Evolutionary conservation across 495 filamentous ascomycete species (phyloP).

Genomic region (Friedmanniomyces endolithicus): DNA sequence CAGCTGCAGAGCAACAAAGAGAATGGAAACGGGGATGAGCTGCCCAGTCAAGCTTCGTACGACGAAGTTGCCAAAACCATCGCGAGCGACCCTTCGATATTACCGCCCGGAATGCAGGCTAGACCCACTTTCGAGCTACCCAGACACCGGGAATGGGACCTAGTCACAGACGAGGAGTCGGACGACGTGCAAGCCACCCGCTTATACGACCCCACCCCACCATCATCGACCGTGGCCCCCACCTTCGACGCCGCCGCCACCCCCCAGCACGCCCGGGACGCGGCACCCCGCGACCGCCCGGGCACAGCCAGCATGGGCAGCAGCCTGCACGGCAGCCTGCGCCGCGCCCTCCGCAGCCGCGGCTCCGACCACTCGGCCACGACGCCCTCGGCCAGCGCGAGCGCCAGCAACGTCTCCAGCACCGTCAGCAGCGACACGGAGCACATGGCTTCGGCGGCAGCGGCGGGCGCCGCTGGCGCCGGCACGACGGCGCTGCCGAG

Average conservation of each 20-base stretch:
- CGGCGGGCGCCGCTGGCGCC: too few relatives aligned
- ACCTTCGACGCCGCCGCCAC: not conserved
- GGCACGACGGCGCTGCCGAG: constrained; percentile 15
- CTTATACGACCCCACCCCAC: constrained; percentile 1
- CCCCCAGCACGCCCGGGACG: not conserved
- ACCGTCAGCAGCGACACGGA: constrained; percentile 19
- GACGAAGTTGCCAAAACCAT: constrained; percentile 6
- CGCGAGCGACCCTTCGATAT: constrained; percentile 8
- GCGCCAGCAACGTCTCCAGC: constrained; percentile 11
- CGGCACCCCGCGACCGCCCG: constrained; percentile 6
- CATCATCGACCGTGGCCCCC: not conserved
- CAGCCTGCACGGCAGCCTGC: constrained; percentile 7
- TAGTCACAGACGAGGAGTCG: constrained; percentile 3
- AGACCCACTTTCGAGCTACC: not conserved
- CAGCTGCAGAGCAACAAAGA: constrained; percentile 11
- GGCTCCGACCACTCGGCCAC: constrained; percentile 4
- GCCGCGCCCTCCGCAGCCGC: constrained; percentile 3
- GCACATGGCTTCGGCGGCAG: too few relatives aligned
- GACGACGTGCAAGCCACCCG: not conserved
- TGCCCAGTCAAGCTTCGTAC: not conserved
- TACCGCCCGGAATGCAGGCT: constrained; percentile 2
- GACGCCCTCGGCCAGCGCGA: constrained; percentile 6
- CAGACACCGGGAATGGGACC: constrained; percentile 6
- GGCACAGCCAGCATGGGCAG: constrained; percentile 6
- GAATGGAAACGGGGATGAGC: constrained; percentile 2